phyloP scores from a whole-genome alignment of 345 rosid genomes.

The Mangifera indica region DNA sequence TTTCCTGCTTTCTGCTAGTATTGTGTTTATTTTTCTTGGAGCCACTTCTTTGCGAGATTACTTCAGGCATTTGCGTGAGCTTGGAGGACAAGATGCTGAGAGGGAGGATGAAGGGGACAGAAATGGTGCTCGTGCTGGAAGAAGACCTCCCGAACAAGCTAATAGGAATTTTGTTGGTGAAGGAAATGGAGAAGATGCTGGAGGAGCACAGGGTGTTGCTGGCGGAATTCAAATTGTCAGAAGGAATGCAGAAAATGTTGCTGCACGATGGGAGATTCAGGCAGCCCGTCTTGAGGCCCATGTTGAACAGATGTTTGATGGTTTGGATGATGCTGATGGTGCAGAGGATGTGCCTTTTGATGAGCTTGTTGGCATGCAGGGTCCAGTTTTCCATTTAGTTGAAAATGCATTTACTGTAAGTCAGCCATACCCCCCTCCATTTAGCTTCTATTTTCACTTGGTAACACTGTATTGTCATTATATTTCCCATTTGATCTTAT shows the following conservation, averaged over 20 bases:
- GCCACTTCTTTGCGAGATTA: slow-evolving; percentile 96
- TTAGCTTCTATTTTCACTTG: neutral
- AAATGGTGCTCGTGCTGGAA: slow-evolving; percentile 85
- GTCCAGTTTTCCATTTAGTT: slow-evolving; percentile 98
- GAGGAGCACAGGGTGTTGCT: slow-evolving; percentile 70
- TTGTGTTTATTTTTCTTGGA: slow-evolving; percentile 92
- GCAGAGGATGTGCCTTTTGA: slow-evolving; percentile 99
- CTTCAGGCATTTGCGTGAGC: slow-evolving; percentile 89
- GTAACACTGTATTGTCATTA: neutral
- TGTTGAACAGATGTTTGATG: slow-evolving; percentile 99
- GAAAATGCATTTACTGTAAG: slow-evolving; percentile 99
- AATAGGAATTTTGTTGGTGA: slow-evolving; percentile 82
- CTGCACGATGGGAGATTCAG: slow-evolving; percentile 98
- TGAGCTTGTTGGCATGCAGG: slow-evolving; percentile 99
- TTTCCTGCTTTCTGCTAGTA: slow-evolving; percentile 94
- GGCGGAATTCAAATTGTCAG: slow-evolving; percentile 72
- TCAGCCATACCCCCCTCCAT: slow-evolving; percentile 16
- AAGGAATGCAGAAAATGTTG: slow-evolving; percentile 95
- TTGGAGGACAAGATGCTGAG: slow-evolving; percentile 93
- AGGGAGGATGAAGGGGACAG: slow-evolving; percentile 93
- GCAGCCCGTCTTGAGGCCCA: slow-evolving; percentile 99
- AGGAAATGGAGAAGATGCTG: slow-evolving; percentile 79
- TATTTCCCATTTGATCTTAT: neutral
- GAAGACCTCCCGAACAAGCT: slow-evolving; percentile 67
- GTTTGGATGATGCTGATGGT: slow-evolving; percentile 97